These are phyloP conservation scores for Ophiostoma quercus DNA, from an alignment of 2,329 filamentous ascomycete species.

Conservation along the genomic window DNA sequence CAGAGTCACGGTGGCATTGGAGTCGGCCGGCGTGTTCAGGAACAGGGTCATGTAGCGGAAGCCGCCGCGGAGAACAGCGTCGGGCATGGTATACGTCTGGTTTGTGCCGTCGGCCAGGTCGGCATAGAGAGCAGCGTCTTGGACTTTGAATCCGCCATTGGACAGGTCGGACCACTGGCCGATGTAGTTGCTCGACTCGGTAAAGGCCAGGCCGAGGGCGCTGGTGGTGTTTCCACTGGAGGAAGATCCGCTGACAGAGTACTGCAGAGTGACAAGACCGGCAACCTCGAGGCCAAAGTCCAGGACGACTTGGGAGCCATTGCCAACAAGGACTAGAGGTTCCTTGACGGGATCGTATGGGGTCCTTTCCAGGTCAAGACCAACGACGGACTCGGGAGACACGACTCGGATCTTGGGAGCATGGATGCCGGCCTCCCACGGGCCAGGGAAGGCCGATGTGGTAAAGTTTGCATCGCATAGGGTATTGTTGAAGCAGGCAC, in stretches of 20 bases:
- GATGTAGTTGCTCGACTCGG: slow-evolving; percentile 45
- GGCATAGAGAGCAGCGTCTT: slow-evolving; percentile 46
- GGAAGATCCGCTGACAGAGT: slow-evolving; percentile 33
- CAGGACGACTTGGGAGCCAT: slow-evolving; percentile 51
- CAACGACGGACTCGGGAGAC: neutral
- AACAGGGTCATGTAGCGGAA: slow-evolving; percentile 50
- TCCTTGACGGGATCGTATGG: neutral
- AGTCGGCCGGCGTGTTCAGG: slow-evolving; percentile 24
- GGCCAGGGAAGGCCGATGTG: slow-evolving; percentile 48
- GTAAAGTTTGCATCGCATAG: slow-evolving; percentile 45
- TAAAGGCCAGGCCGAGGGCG: slow-evolving; percentile 43
- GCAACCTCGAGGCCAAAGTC: slow-evolving; percentile 57
- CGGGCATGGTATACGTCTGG: slow-evolving; percentile 39
- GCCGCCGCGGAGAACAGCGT: slow-evolving; percentile 44
- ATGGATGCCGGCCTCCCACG: slow-evolving; percentile 55
- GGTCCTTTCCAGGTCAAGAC: neutral
- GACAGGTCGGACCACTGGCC: slow-evolving; percentile 45
- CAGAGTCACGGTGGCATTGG: slow-evolving; percentile 18
- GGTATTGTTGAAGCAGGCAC: slow-evolving; percentile 37
- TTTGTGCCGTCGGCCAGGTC: slow-evolving; percentile 26
- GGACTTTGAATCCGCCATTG: slow-evolving; percentile 40
- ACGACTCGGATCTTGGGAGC: slow-evolving; percentile 49
- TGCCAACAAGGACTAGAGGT: slow-evolving; percentile 33
- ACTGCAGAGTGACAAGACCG: slow-evolving; percentile 50
- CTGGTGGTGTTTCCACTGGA: neutral